Evolutionary conservation across 495 filamentous ascomycete genomes (phyloP), one percentile per base, ranked within the genome.

Genomic region (Tuber melanosporum): DNA sequence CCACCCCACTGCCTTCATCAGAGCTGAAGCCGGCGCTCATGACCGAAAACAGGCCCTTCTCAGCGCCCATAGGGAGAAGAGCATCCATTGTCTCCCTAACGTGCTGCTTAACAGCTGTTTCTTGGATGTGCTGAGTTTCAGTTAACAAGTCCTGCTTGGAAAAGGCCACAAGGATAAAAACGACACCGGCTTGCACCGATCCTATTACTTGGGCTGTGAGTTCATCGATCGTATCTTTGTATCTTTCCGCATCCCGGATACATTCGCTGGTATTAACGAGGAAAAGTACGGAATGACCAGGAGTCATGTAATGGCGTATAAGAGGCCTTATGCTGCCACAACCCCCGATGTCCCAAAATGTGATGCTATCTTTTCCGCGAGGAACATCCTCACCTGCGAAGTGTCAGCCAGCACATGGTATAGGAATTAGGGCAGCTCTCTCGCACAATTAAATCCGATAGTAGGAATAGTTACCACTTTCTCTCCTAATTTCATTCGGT

Each of bases 261-360:
- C 78, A 80, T 4, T 19, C n/a, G 22, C 70, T 36, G 19, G 76
- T 78, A n/a, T 79, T 73, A 36, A 80, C 52, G 1, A 80, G 43
- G 73, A 80, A 80, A 7, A 80, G 19, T 26, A 80, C 42, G 3
- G 5, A 73, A 20, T 72, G 49, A 15, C 76, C 78, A 19, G 72
- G 76, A 10, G 6, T 3, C 78, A 78, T 80, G 17, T 80, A 80
- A 36, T 78, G 43, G 19, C 76, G 78, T 12, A 79, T 20, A 12
- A 80, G 73, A 3, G 78, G 78, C 19, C 76, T 70, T 26, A 80
- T 78, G 46, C 46, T 78, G n/a, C 74, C 78, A 62, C 78, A 80
- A 32, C 78, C 78, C 39, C 78, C 78, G 7, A 80, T 22, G n/a
- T 80, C 78, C 78, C 78, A 80, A 52, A 80, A 80, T 2, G 26